Percentiles rank a stretch among this genome's conserved stretches.
phyloP scores from a whole-genome alignment of 2,329 filamentous ascomycete species.

The Didymella lethalis region DNA sequence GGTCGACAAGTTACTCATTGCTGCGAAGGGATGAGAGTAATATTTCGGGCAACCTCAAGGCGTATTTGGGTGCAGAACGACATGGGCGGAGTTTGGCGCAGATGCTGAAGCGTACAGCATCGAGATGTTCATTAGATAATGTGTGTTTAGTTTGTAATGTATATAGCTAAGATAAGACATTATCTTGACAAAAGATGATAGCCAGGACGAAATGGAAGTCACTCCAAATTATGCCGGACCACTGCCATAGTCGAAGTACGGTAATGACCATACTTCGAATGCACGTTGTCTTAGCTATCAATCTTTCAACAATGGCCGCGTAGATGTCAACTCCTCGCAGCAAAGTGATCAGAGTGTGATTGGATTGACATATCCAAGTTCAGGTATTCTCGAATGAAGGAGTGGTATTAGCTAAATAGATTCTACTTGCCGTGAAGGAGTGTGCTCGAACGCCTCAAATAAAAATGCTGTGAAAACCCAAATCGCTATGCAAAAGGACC shows the following conservation, averaged over 20 bases:
- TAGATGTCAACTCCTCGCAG: background rate
- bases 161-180: background rate
- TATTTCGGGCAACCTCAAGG: background rate
- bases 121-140: too few species aligned
- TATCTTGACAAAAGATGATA: background rate
- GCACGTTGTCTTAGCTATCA: background rate
- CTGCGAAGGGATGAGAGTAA: slow-evolving; percentile 5
- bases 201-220: background rate
- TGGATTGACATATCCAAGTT: background rate
- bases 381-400: slow-evolving; percentile 1
- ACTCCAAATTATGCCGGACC: background rate
- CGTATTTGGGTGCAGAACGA: background rate
- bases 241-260: background rate
- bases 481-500: slow-evolving; percentile 17
- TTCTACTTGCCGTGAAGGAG: slow-evolving; percentile 14
- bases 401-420: slow-evolving; percentile 20
- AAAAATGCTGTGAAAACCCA: slow-evolving; percentile 6
- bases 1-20: slow-evolving; percentile 14
- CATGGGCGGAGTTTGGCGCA: background rate
- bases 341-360: background rate
- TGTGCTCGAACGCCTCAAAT: slow-evolving; percentile 7
- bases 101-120: background rate
- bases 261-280: background rate
- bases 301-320: background rate
- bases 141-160: background rate